Percentiles rank a stretch among this genome's conserved stretches.
Evolutionary conservation across 106 monocot species (phyloP).

Genomic region (Allium fistulosum): DNA sequence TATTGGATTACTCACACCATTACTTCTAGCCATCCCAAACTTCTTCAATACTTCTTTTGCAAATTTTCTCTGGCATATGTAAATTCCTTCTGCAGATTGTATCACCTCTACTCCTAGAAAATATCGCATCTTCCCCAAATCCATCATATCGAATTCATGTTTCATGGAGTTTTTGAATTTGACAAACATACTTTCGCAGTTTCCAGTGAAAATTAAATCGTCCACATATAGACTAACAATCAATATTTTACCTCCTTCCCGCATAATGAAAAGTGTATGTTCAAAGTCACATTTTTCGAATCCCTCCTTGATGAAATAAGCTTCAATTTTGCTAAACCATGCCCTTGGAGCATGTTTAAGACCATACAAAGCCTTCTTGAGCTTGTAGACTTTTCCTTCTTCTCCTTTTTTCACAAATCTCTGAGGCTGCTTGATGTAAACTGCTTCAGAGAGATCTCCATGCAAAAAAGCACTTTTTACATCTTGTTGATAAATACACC

Average conservation of each 20-base stretch:
- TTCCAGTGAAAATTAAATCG: conserved; percentile 12
- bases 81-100: conserved; percentile 1
- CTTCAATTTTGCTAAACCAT: conserved; percentile 2
- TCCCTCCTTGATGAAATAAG: background rate
- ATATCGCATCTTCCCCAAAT: background rate
- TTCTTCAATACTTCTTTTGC: conserved; percentile 1
- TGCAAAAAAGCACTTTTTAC: conserved; percentile 1
- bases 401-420: background rate
- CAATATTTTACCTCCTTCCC: background rate
- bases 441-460: background rate
- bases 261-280: background rate
- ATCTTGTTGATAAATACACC: conserved; percentile 1
- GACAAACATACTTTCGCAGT: conserved; percentile 3
- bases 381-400: background rate
- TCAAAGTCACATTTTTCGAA: background rate
- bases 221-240: conserved; percentile 11
- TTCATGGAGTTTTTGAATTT: background rate
- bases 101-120: conserved; percentile 3
- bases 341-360: background rate
- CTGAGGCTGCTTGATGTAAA: background rate
- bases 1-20: background rate
- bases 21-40: background rate
- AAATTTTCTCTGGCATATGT: conserved; percentile 10
- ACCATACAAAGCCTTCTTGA: background rate
- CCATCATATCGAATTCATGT: background rate